Base-by-base conservation (phyloP, 2,329 filamentous ascomycete species). In the Lizonia empirigonia region DNA sequence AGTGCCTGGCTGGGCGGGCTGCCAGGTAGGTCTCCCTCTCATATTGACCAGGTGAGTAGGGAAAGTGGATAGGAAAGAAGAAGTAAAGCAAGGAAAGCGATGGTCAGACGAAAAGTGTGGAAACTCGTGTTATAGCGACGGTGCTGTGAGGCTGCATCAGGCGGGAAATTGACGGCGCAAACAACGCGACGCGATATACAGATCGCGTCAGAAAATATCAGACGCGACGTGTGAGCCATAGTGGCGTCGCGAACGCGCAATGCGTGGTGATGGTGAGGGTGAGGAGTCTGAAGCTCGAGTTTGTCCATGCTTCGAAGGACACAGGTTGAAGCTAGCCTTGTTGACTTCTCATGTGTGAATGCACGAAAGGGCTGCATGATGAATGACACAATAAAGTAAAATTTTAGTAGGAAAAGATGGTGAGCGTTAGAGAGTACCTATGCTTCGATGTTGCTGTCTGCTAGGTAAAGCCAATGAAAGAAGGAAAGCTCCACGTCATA, bases 231-330 rank as follows among this genome's bases (percentile, higher is more conserved):
- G 6, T 16, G 15, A n/a, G 32, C n/a, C 38, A 30, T 34, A 3
- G 34, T 34, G 47, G 29, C 34, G 23, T 44, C 24, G 39, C 34
- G 13, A 19, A 36, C 19, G 42, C 19, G 32, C 7, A 4, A 42
- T 42, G 49, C 16, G 49, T 46, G 16, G 41, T 51, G 49, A 51
- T 20, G 13, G 19, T 51, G 49, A 51, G 37, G 29, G 26, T 30
- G 24, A 46, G 7, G 8, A 13, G 30, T 1, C 8, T 34, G 16
- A 19, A 18, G 16, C 32, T 34, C 32, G 18, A 15, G 15, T 15
- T 34, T 18, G 8, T 4, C 18, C 18, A 16, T 15, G 18, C 30
- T 33, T n/a, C n/a, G 13, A 32, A 32, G 13, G 29, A 16, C 30
- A 10, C 19, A 13, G 18, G 12, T 3, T 22, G 18, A 8, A n/a